These are phyloP conservation scores for Dendrostoma leiphaemia DNA, from an alignment of 2,329 filamentous ascomycete genomes.

Conservation along the genomic window DNA sequence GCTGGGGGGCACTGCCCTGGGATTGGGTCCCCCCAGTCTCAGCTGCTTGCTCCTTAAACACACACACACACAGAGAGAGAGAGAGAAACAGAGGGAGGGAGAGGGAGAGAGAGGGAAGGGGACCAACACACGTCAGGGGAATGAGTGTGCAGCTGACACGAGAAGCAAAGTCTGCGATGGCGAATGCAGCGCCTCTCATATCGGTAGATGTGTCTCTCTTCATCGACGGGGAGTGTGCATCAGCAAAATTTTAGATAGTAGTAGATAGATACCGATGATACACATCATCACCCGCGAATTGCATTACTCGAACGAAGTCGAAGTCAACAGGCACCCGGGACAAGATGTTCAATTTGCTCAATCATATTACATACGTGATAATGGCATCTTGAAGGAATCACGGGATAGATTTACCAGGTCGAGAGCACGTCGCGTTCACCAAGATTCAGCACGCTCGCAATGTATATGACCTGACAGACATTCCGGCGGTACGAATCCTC, in stretches of 20 bases:
- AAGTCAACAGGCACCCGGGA: no score
- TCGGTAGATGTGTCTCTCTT: not conserved
- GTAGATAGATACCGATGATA: constrained; percentile 21
- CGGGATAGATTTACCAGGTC: not conserved
- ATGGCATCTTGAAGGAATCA: not conserved
- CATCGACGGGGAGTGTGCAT: not conserved
- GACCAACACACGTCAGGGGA: not conserved
- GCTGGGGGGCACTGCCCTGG: not conserved
- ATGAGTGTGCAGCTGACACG: not conserved
- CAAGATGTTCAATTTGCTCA: no score
- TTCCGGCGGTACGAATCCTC: no score
- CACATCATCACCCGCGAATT: constrained; percentile 16
- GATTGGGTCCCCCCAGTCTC: not conserved
- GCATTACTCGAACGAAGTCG: not conserved
- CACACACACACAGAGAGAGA: no score
- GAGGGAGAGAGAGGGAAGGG: no score
- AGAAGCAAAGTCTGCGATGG: not conserved
- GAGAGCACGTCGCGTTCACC: no score
- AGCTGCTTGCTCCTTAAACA: not conserved
- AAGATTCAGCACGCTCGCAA: no score
- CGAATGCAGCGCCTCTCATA: not conserved
- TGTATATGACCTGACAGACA: no score
- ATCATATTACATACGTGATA: no score
- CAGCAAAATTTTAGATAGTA: constrained; percentile 16
- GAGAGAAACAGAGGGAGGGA: no score